Evolutionary conservation across 768 basidiomycete genomes (phyloP).

Genomic region (Lactarius vividus): DNA sequence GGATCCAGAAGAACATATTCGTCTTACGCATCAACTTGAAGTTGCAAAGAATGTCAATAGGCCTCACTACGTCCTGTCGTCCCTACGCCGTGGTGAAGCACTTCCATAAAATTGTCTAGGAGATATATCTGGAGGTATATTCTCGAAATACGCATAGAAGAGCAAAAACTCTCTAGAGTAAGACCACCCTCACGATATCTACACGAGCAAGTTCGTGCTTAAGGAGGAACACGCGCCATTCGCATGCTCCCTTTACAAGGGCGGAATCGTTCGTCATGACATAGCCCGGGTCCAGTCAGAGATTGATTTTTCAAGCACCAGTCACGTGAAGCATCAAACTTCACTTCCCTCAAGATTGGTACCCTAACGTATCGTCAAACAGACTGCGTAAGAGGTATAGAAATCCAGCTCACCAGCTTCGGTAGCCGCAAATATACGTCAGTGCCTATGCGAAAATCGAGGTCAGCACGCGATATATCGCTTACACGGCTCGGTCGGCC

Average conservation of each 20-base stretch:
- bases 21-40: too few species aligned
- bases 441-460: conserved; percentile 49
- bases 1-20: too few species aligned
- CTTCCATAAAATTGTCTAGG: neutral
- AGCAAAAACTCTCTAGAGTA: neutral
- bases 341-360: conserved; percentile 85
- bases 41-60: too few species aligned
- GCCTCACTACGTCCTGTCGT: neutral
- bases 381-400: neutral
- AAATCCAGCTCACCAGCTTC: conserved; percentile 56
- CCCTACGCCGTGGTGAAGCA: neutral
- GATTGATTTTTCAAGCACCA: neutral
- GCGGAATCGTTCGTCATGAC: neutral
- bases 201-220: neutral
- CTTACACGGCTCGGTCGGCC: conserved; percentile 30
- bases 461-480: conserved; percentile 10
- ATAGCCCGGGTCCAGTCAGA: neutral
- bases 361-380: conserved; percentile 46
- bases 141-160: neutral
- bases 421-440: conserved; percentile 81
- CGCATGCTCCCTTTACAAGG: neutral
- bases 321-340: conserved; percentile 41
- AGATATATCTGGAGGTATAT: too few species aligned
- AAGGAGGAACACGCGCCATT: neutral
- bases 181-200: neutral